Evolutionary conservation across 2,329 filamentous ascomycete genomes (phyloP), one percentile per base, ranked within the genome.

Genomic region (Hirsutella minnesotensis): DNA sequence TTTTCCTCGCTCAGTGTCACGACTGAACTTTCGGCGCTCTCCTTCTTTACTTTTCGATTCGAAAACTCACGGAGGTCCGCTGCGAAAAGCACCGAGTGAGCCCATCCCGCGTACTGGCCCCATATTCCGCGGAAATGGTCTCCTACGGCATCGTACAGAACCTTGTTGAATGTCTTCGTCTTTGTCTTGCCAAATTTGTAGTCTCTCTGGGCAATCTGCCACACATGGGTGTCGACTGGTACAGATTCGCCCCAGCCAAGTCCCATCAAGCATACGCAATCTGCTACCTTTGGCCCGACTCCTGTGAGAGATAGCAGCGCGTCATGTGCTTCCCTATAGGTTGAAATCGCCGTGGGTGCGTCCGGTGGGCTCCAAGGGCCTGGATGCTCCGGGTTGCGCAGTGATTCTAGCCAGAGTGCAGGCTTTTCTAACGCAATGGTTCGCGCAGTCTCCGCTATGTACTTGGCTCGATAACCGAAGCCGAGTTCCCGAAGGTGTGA

Each of bases 241-340:
- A 98, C 89, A 3, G 89, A 81, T 63, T 96, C 90, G 27, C 84
- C 84, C 90, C 94, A 98, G 22, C 89, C 90, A 13, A 98, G 66
- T 0, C 94, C 94, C 84, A 98, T 95, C 18, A 98, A 68, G 57
- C 86, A 95, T 8, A 96, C 89, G 57, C 94, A 98, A 59, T 98
- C 94, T 5, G 92, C 85, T 1, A 98, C 92, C 61, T 98, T 98
- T 1, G 94, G 92, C 0, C 92, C 92, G 5, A 98, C 94, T 1
- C 92, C 92, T 44, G 88, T 79, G 19, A 98, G 70, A 5, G 73
- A 66, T 1, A 96, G 70, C 2, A 98, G 70, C 50, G 84, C 75
- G 46, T 86, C 80, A 54, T 95, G 92, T 0, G 92, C 90, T 40
- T 75, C 68, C 37, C 79, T 79, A 61, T 94, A 96, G 4, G 79